Evolutionary conservation across 768 basidiomycete species (phyloP).

Genomic region (Naganishia onofrii): DNA sequence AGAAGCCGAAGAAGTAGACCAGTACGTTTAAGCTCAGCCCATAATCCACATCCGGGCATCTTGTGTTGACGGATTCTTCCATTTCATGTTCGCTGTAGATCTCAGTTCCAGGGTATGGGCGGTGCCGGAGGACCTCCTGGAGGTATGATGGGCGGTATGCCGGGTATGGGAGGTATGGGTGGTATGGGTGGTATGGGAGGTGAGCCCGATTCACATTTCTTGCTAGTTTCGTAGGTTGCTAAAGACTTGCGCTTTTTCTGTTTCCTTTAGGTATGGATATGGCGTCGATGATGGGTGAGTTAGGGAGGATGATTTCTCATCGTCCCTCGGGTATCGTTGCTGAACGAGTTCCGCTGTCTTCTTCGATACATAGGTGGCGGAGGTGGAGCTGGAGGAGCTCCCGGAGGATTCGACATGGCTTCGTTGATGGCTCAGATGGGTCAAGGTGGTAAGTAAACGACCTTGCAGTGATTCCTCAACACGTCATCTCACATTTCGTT

Average conservation of each 20-base stretch:
- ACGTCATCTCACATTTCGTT: no score
- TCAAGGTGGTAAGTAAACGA: slow-evolving; percentile 20
- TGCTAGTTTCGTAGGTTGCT: no score
- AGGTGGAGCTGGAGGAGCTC: slow-evolving; percentile 39
- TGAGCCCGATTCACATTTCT: no score
- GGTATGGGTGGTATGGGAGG: slow-evolving; percentile 25
- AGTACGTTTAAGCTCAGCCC: slow-evolving; percentile 36
- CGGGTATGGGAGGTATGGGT: slow-evolving; percentile 30
- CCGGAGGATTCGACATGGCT: slow-evolving; percentile 39
- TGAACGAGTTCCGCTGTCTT: not conserved
- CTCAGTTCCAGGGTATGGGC: slow-evolving; percentile 37
- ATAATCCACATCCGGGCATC: not conserved
- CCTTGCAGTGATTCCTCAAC: not conserved
- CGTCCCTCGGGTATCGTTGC: no score
- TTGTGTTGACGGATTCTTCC: not conserved
- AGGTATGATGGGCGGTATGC: slow-evolving; percentile 25
- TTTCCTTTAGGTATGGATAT: slow-evolving; percentile 20
- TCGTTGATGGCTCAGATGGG: slow-evolving; percentile 36
- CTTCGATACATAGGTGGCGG: slow-evolving; percentile 33
- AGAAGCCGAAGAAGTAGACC: slow-evolving; percentile 54
- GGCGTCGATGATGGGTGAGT: slow-evolving; percentile 21
- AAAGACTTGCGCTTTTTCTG: no score
- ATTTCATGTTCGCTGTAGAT: not conserved
- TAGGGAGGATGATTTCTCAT: no score
- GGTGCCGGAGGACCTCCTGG: slow-evolving; percentile 37